phyloP scores from a whole-genome alignment of 1,139 yeast species.

The Blastobotrys buckinghamii region DNA sequence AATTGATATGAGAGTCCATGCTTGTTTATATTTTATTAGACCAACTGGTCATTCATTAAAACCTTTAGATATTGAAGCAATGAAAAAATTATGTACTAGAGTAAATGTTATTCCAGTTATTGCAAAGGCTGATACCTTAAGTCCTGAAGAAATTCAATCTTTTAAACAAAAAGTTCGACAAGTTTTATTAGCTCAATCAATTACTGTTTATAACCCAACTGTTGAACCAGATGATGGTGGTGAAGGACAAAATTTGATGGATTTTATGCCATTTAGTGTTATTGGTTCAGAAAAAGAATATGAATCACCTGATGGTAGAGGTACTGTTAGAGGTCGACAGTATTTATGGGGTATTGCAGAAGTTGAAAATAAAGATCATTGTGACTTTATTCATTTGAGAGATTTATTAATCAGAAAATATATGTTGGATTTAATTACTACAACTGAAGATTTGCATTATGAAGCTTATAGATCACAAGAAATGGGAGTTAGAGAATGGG shows the following conservation, averaged over 20 bases:
- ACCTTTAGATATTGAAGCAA: conserved; percentile 90
- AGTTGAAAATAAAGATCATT: conserved; percentile 91
- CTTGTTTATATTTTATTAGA: conserved; percentile 88
- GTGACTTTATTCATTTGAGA: conserved; percentile 91
- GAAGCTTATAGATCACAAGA: conserved; percentile 82
- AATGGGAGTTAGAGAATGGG: conserved; percentile 56
- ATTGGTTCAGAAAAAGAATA: conserved; percentile 88
- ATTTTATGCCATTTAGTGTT: conserved; percentile 90
- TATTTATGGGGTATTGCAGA: conserved; percentile 98
- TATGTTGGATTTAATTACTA: conserved; percentile 79
- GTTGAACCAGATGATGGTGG: conserved; percentile 17
- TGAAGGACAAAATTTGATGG: conserved; percentile 65
- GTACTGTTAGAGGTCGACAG: conserved; percentile 76
- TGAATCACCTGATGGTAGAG: conserved; percentile 65
- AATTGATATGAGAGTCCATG: conserved; percentile 84
- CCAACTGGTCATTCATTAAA: conserved; percentile 95
- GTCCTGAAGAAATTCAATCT: conserved; percentile 70
- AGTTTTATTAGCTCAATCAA: conserved; percentile 87
- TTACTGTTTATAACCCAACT: conserved; percentile 86
- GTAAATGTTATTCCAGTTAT: conserved; percentile 93
- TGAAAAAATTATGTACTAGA: conserved; percentile 81
- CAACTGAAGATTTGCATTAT: conserved; percentile 90
- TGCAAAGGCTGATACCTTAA: conserved; percentile 90
- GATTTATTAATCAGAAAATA: conserved; percentile 84
- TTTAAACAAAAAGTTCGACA: conserved; percentile 85